Conservation (phyloP, 345 rosid genomes). For the Cardamine occulta region DNA sequence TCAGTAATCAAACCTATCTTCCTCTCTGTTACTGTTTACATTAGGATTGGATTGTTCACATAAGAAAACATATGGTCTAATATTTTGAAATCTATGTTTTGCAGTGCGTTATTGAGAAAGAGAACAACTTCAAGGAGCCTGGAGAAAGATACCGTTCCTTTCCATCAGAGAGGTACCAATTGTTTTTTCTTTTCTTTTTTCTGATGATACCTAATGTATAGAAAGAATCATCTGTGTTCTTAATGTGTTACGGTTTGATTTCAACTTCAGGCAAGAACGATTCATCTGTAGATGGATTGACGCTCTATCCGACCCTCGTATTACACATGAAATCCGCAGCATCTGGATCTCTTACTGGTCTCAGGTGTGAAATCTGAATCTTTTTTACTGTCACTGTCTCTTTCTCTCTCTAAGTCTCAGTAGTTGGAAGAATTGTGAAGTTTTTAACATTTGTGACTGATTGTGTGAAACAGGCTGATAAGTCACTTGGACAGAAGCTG, state of each 20-base stretch:
- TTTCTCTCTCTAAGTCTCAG: neutral
- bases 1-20: conserved; percentile 29
- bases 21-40: neutral
- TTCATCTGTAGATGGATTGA: conserved; percentile 72
- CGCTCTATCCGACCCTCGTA: conserved; percentile 72
- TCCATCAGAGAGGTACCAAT: conserved; percentile 68
- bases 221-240: neutral
- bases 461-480: conserved; percentile 45
- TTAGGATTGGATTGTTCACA: neutral
- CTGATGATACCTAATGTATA: neutral
- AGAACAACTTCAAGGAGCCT: conserved; percentile 92
- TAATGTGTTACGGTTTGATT: neutral
- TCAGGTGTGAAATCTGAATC: conserved; percentile 50
- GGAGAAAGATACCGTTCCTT: conserved; percentile 90
- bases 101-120: conserved; percentile 77
- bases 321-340: conserved; percentile 74
- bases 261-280: conserved; percentile 75
- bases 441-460: conserved; percentile 2
- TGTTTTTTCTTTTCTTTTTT: neutral
- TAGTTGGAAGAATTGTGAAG: neutral
- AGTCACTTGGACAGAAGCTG: conserved; percentile 48
- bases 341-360: conserved; percentile 91
- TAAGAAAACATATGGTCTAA: conserved; percentile 7
- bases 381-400: neutral
- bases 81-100: neutral